Conservation (phyloP, 305 asterid genomes). For the Plantago coronopus region DNA sequence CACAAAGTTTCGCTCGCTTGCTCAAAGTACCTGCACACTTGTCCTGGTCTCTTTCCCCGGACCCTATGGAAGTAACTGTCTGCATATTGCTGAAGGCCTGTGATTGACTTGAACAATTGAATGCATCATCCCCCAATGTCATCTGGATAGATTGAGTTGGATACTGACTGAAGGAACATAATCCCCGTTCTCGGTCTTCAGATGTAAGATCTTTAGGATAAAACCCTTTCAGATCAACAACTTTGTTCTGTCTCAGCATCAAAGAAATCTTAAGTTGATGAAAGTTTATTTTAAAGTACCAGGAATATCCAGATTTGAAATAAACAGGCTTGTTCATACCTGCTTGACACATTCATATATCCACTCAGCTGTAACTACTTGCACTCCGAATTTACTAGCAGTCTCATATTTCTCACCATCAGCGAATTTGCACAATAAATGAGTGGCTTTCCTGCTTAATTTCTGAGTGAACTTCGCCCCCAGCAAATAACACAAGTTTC, state of each 20-base stretch:
- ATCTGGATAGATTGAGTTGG: constrained; percentile 56
- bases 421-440: constrained; percentile 71
- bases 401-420: constrained; percentile 77
- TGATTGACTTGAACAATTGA: constrained; percentile 48
- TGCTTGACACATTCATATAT: constrained; percentile 70
- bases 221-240: constrained; percentile 59
- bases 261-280: constrained; percentile 24
- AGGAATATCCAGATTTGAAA: constrained; percentile 23
- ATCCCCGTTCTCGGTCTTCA: constrained; percentile 63
- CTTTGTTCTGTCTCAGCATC: constrained; percentile 63
- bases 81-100: constrained; percentile 39
- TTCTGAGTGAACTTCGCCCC: constrained; percentile 65
- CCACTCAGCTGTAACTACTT: constrained; percentile 77
- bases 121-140: constrained; percentile 40
- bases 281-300: constrained; percentile 20
- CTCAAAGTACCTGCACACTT: constrained; percentile 29
- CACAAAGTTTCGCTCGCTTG: constrained; percentile 53
- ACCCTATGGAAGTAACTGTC: constrained; percentile 29
- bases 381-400: constrained; percentile 77
- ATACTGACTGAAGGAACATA: constrained; percentile 61
- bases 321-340: constrained; percentile 38
- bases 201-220: constrained; percentile 63
- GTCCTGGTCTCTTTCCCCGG: constrained; percentile 30
- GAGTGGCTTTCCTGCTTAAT: constrained; percentile 67
- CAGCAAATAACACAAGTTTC: constrained; percentile 80